Evolutionary conservation across 2,329 filamentous ascomycete species (phyloP).

Genomic region (Phialophora tarda): DNA sequence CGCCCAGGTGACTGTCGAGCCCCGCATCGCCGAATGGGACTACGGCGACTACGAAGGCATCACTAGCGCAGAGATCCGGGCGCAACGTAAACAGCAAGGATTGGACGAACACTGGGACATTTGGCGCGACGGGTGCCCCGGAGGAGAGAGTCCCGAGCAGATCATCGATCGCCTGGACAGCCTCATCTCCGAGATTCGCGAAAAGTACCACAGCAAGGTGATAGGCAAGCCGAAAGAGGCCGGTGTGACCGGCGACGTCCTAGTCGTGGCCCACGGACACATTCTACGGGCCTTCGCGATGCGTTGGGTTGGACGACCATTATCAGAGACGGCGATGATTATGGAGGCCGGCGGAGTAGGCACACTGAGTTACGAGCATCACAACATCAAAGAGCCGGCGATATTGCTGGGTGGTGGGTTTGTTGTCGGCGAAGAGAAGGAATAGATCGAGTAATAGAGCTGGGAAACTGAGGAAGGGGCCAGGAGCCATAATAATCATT

Average conservation of each 20-base stretch:
- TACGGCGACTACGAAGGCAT: constrained; percentile 88
- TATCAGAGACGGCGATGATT: constrained; percentile 77
- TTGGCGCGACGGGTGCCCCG: constrained; percentile 85
- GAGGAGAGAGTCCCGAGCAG: constrained; percentile 79
- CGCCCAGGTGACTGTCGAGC: constrained; percentile 69
- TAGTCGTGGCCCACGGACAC: constrained; percentile 88
- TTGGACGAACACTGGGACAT: constrained; percentile 72
- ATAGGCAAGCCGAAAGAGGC: constrained; percentile 62
- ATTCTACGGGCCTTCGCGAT: constrained; percentile 87
- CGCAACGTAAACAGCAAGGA: constrained; percentile 62
- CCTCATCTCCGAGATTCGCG: constrained; percentile 75
- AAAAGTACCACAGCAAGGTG: constrained; percentile 66
- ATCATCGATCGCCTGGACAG: constrained; percentile 74
- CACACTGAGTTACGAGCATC: constrained; percentile 81
- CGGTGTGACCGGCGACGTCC: constrained; percentile 62
- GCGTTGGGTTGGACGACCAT: constrained; percentile 76
- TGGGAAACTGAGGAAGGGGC: neutral
- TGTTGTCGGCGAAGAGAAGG: constrained; percentile 46
- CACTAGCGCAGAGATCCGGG: constrained; percentile 71
- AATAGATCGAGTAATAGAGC: constrained; percentile 4
- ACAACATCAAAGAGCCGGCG: constrained; percentile 77
- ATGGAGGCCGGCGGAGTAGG: constrained; percentile 89
- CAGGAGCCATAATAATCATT: neutral
- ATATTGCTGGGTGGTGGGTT: constrained; percentile 78
- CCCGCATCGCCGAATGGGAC: constrained; percentile 82